Base-by-base conservation (phyloP, 2,329 filamentous ascomycete species). In the Fusarium cyanostomum region DNA sequence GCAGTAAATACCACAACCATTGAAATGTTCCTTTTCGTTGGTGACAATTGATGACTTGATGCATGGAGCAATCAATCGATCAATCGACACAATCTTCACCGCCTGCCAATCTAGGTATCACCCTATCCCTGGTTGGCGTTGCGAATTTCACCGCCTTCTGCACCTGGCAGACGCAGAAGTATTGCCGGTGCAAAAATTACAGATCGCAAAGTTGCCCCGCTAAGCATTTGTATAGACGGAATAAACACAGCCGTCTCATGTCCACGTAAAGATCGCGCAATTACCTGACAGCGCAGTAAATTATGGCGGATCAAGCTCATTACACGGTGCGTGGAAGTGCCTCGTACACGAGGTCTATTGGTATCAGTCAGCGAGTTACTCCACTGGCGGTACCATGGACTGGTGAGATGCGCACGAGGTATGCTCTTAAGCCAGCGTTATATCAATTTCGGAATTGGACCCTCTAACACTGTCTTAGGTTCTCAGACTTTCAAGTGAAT, bases 401-500 rank as follows among this genome's bases (percentile, higher is more conserved):
- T 7, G 78, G 78, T 52, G 77, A 79, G 48, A 70, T 78, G 72
- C 75, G 77, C 53, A 73, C 77, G 6, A 72, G 77, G 77, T 78
- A 63, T 56, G 71, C 55, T 46, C 34, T 31, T 18, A 18, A 15
- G n/a, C 44, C 31, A 27, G 48, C 42, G 15, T 44, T 8, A 4
- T 35, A 13, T 24, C 8, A 24, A 27, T 12, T 15, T 24, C 27
- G 21, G 15, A 26, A 53, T 67, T 54, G 28, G 12, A 8, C 45
- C 15, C 28, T 10, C 68, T 72, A 33, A 73, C 45, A 11, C 7
- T 7, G 8, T 13, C 8, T 5, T 45, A 87, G 92, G 66, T 97
- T 94, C 76, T 94, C 93, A 5, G 94, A 97, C 75, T 97, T 97
- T 71, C 82, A 95, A 68, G 94, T 97, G 69, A 94, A 96, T 72